A percentile compares a stretch with the other conserved stretches of the same genome.
Conservation (phyloP, 768 basidiomycete species). For the Boletellus sp. region DNA sequence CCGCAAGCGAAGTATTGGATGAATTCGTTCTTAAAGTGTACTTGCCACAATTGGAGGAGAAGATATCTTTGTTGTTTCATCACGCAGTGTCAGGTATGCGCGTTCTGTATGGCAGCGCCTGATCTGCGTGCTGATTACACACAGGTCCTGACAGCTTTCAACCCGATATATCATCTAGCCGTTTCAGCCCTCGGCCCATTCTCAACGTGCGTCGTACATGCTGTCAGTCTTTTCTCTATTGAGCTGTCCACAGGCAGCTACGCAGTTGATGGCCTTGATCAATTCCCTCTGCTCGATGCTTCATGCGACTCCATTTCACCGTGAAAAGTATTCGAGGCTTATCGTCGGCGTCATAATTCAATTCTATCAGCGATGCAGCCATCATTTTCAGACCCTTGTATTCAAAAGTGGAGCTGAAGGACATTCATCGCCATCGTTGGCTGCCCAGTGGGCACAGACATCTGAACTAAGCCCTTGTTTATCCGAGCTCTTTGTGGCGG, state of each 20-base stretch:
- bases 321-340: constrained; percentile 90
- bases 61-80: constrained; percentile 83
- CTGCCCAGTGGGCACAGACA: constrained; percentile 82
- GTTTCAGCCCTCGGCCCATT: constrained; percentile 68
- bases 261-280: constrained; percentile 82
- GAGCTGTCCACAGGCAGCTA: constrained; percentile 59
- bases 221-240: neutral
- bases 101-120: neutral
- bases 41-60: constrained; percentile 92
- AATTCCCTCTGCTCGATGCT: constrained; percentile 93
- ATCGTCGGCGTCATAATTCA: constrained; percentile 93
- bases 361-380: constrained; percentile 92
- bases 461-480: constrained; percentile 75
- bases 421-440: constrained; percentile 45
- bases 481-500: constrained; percentile 53
- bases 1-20: constrained; percentile 74
- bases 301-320: constrained; percentile 86
- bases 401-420: constrained; percentile 40
- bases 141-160: constrained; percentile 84
- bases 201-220: constrained; percentile 53
- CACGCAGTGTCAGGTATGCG: constrained; percentile 70
- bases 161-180: constrained; percentile 65
- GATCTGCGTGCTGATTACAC: constrained; percentile 2
- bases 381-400: constrained; percentile 76
- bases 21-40: constrained; percentile 93